Base-by-base conservation (phyloP, 148 eudicot species). In the Rhododendron molle region DNA sequence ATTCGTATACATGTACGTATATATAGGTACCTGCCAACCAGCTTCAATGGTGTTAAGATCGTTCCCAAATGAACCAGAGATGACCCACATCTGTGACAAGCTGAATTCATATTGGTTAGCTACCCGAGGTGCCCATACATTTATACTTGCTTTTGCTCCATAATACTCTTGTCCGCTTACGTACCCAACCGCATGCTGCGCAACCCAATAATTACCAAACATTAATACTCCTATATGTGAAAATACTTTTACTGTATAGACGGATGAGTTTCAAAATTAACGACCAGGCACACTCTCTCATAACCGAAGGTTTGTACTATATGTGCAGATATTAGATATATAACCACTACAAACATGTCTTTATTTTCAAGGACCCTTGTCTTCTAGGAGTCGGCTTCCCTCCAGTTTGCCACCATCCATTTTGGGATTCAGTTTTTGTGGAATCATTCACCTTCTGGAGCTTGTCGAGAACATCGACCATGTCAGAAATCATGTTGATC, bases 21-120 rank as follows among this genome's bases (percentile, higher is more conserved):
- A 12, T n/a, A 4, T 3, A 2, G 76, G 18, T 71, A 71, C 99
- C 99, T 97, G 99, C 98, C 99, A 97, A 76, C 99, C 99, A 88
- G 99, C 99, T 94, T 97, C 99, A 90, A 96, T 95, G 86, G 99
- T 95, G 90, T 97, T 97, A 36, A 96, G 96, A 90, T 97, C 99
- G 85, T 94, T 87, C 30, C 96, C 98, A 89, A 97, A 97, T 1
- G 98, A 93, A 46, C 99, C 99, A 52, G 99, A 93, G 77, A 97
- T 95, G 32, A 97, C 93, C 99, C 99, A 97, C 86, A 97, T 87
- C 82, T 97, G 99, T 38, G 98, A 95, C 83, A 97, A 88, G 90
- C 99, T 97, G 89, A 97, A 97, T 56, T 97, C 99, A 81, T 92
- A 97, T 15, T 92, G 97, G 79, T 86, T 91, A 44, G 93, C 84